Evolutionary conservation across 148 eudicot genomes (phyloP).

Genomic region (Vaccinium macrocarpon): DNA sequence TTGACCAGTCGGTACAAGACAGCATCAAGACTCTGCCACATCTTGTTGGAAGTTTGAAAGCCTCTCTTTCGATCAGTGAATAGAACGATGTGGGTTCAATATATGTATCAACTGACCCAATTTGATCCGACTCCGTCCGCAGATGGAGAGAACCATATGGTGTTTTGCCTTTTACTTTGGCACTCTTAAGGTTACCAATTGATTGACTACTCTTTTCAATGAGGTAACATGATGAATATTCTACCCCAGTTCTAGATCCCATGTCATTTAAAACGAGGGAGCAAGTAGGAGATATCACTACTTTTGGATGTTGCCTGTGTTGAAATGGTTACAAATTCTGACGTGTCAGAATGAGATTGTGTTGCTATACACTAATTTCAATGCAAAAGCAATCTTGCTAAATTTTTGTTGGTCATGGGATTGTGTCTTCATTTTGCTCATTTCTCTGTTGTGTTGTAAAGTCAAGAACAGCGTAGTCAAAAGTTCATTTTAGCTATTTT

Average conservation of each 20-base stretch:
- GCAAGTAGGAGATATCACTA: neutral
- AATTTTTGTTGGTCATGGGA: no score
- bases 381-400: no score
- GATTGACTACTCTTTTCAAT: neutral
- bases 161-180: neutral
- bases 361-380: no score
- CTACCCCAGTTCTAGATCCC: neutral
- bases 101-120: neutral
- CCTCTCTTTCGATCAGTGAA: constrained; percentile 47
- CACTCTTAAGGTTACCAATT: neutral
- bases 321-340: neutral
- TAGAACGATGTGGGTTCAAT: neutral
- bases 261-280: neutral
- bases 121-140: neutral
- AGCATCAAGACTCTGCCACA: constrained; percentile 56
- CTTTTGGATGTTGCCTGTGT: neutral
- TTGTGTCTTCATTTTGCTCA: no score
- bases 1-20: constrained; percentile 61
- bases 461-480: no score
- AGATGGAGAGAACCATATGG: neutral
- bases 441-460: no score
- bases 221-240: neutral
- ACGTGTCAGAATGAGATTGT: no score
- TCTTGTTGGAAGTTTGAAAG: constrained; percentile 59
- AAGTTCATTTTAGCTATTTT: no score